These are phyloP conservation scores for Penicillium atrosanguineum DNA, from an alignment of 495 filamentous ascomycete genomes.

Conservation along the genomic window DNA sequence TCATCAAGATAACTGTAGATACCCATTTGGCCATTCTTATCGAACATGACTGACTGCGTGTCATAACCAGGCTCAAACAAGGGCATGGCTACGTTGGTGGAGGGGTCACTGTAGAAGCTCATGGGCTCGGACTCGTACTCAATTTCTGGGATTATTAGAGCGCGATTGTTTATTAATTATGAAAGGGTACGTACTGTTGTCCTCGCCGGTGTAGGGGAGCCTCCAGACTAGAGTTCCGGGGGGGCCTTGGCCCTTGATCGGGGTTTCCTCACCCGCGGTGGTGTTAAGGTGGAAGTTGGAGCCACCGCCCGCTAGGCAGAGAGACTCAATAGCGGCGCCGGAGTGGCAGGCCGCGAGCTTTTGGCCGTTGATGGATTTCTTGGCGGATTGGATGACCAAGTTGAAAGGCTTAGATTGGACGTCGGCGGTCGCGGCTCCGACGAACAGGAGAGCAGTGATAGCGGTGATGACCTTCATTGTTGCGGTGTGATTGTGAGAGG, in stretches of 20 bases:
- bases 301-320: conserved; percentile 46
- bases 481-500: background rate
- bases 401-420: conserved; percentile 31
- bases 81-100: conserved; percentile 52
- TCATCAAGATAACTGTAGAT: conserved; percentile 47
- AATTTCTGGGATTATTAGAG: conserved; percentile 7
- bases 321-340: conserved; percentile 53
- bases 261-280: conserved; percentile 25
- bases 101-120: conserved; percentile 34
- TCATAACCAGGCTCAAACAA: conserved; percentile 37
- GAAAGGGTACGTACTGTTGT: background rate
- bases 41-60: conserved; percentile 39
- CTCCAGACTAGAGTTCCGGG: conserved; percentile 12
- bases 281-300: conserved; percentile 37
- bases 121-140: conserved; percentile 33
- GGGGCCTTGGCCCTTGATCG: conserved; percentile 4
- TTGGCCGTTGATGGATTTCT: conserved; percentile 30
- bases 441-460: conserved; percentile 8
- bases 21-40: conserved; percentile 38
- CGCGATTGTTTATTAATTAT: background rate
- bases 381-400: conserved; percentile 21
- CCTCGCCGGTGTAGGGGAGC: background rate
- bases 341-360: conserved; percentile 51
- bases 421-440: conserved; percentile 8
- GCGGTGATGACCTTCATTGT: conserved; percentile 11